phyloP scores from a whole-genome alignment of 1,284 basidiomycete species.

The Microbotryum silenes-acaulis region DNA sequence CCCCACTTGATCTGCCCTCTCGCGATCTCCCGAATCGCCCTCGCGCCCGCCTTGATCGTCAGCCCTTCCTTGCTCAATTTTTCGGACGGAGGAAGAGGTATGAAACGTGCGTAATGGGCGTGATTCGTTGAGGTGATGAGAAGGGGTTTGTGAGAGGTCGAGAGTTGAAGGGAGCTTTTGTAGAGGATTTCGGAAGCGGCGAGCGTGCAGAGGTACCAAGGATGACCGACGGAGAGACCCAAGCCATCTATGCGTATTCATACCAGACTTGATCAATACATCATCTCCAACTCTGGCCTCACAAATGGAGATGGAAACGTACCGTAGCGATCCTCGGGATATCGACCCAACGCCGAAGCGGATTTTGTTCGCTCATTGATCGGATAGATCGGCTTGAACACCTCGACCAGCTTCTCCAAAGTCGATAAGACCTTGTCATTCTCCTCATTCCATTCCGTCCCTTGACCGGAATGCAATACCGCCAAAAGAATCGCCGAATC shows the following conservation, averaged over 20 bases:
- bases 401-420: slow-evolving; percentile 38
- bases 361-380: slow-evolving; percentile 41
- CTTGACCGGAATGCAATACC: slow-evolving; percentile 40
- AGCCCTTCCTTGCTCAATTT: slow-evolving; percentile 1
- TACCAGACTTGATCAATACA: slow-evolving; percentile 33
- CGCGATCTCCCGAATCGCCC: slow-evolving; percentile 19
- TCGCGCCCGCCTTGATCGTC: slow-evolving; percentile 8
- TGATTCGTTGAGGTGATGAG: slow-evolving; percentile 33
- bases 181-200: slow-evolving; percentile 43
- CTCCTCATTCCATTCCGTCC: slow-evolving; percentile 22
- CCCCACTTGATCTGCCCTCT: slow-evolving; percentile 34
- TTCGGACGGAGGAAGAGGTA: background rate
- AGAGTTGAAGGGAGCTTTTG: slow-evolving; percentile 37
- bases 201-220: slow-evolving; percentile 46
- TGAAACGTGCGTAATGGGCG: slow-evolving; percentile 8
- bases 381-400: slow-evolving; percentile 42
- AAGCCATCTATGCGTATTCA: slow-evolving; percentile 31
- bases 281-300: slow-evolving; percentile 33
- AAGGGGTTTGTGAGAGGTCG: slow-evolving; percentile 38
- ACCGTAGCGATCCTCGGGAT: slow-evolving; percentile 46
- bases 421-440: slow-evolving; percentile 38
- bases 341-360: slow-evolving; percentile 45
- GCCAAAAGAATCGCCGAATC: slow-evolving; percentile 44
- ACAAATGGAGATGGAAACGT: slow-evolving; percentile 39
- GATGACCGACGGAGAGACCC: slow-evolving; percentile 40